Evolutionary conservation across 495 filamentous ascomycete genomes (phyloP).

Genomic region (Penicillium antarcticum): DNA sequence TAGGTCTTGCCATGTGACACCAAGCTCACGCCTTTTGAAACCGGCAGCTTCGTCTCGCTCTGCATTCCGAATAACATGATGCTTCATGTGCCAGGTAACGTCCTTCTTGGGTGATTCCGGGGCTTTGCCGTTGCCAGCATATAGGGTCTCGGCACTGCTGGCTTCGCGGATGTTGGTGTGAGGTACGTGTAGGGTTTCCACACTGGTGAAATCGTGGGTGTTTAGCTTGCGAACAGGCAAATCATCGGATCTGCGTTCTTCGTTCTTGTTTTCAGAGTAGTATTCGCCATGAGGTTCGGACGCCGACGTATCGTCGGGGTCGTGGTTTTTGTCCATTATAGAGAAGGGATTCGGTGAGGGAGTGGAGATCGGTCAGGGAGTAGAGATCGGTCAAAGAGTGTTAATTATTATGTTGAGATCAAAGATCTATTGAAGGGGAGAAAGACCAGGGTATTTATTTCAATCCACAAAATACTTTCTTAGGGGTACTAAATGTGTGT

Average conservation of each 20-base stretch:
- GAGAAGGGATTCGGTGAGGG: neutral
- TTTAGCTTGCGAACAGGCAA: neutral
- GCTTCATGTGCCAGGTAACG: slow-evolving; percentile 39
- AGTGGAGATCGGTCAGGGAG: slow-evolving; percentile 7
- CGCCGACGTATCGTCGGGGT: slow-evolving; percentile 1
- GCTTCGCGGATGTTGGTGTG: slow-evolving; percentile 11
- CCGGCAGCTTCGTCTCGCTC: slow-evolving; percentile 42
- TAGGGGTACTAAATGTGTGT: neutral
- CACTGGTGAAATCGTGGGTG: slow-evolving; percentile 6
- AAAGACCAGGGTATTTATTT: slow-evolving; percentile 6
- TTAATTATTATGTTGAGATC: neutral
- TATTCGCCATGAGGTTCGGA: slow-evolving; percentile 1
- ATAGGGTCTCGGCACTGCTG: slow-evolving; percentile 14
- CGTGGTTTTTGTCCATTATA: slow-evolving; percentile 7
- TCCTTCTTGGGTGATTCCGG: slow-evolving; percentile 14
- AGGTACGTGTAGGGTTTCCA: slow-evolving; percentile 9
- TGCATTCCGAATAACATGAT: slow-evolving; percentile 36
- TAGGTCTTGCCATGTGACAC: slow-evolving; percentile 52
- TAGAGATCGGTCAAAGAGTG: no score
- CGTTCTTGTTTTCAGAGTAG: neutral
- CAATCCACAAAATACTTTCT: neutral
- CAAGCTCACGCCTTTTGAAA: slow-evolving; percentile 44
- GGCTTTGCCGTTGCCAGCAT: neutral
- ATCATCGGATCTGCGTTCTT: neutral
- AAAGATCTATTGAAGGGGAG: neutral